Percentiles rank a stretch among this genome's conserved stretches.
These are phyloP conservation scores for Podila clonocystis DNA, from an alignment of 192 early-diverging fungal species.

Conservation along the genomic window DNA sequence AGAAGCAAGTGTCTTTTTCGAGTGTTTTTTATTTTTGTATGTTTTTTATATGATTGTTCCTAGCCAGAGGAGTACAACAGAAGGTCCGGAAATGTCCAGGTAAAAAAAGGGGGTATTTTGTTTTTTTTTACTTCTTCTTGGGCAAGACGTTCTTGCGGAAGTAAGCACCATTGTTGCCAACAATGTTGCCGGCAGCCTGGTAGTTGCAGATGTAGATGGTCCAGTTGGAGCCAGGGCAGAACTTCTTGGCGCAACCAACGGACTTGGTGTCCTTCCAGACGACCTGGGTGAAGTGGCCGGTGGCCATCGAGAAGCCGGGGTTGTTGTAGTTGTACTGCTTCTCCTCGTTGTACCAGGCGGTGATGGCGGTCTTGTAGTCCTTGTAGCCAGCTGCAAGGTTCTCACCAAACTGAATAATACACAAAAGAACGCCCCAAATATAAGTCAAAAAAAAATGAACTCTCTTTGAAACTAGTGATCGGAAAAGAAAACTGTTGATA, in stretches of 20 bases:
- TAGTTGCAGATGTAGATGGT: constrained; percentile 58
- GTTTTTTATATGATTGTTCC: not conserved
- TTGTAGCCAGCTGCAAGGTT: constrained; percentile 58
- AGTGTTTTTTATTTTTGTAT: not conserved
- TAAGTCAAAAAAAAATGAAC: not conserved
- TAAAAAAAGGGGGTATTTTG: not conserved
- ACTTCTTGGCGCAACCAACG: constrained; percentile 48
- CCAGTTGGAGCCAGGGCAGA: constrained; percentile 39
- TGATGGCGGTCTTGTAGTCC: constrained; percentile 33
- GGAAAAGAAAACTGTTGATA: not conserved
- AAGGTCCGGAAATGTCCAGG: not conserved
- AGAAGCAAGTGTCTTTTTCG: not conserved
- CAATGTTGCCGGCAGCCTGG: constrained; percentile 52
- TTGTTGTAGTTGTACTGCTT: constrained; percentile 53
- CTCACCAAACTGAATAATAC: constrained; percentile 45
- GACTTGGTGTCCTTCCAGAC: constrained; percentile 51
- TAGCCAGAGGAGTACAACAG: constrained; percentile 1
- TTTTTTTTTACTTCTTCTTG: not conserved
- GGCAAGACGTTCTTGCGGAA: constrained; percentile 53
- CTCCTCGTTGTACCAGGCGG: constrained; percentile 58
- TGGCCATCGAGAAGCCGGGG: constrained; percentile 45
- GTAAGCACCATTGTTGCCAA: constrained; percentile 6
- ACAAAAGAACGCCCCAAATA: constrained; percentile 4
- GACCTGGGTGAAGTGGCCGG: constrained; percentile 61
- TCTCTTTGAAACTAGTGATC: not conserved